A percentile compares a stretch with the other conserved stretches of the same genome.
These are phyloP conservation scores for Incumbomyces delicatus DNA, from an alignment of 2,329 filamentous ascomycete species.

Conservation along the genomic window DNA sequence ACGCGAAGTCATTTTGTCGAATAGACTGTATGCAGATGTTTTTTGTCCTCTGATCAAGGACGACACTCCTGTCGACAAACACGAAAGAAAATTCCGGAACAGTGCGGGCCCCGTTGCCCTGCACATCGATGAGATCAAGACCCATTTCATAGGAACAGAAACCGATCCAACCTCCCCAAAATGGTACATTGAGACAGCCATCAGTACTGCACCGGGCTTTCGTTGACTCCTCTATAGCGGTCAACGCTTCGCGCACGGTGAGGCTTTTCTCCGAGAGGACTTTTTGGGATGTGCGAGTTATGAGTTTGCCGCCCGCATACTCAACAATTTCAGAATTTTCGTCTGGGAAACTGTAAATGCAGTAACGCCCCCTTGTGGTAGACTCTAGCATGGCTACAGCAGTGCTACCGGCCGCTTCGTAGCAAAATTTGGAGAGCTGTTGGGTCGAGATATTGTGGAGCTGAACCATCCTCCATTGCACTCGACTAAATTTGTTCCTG, in stretches of 20 bases:
- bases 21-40: slow-evolving; percentile 59
- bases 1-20: slow-evolving; percentile 31
- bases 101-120: slow-evolving; percentile 26
- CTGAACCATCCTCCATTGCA: neutral
- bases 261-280: neutral
- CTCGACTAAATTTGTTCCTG: neutral
- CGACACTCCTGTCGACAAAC: slow-evolving; percentile 67
- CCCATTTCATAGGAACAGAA: slow-evolving; percentile 80
- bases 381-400: slow-evolving; percentile 26
- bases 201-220: slow-evolving; percentile 22
- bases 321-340: slow-evolving; percentile 14
- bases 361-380: slow-evolving; percentile 50
- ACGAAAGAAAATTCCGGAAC: slow-evolving; percentile 64
- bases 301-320: slow-evolving; percentile 2
- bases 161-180: slow-evolving; percentile 76
- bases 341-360: slow-evolving; percentile 62
- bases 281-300: neutral
- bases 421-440: slow-evolving; percentile 2
- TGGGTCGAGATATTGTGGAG: neutral
- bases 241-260: neutral
- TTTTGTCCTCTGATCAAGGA: slow-evolving; percentile 60
- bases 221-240: slow-evolving; percentile 30
- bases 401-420: neutral
- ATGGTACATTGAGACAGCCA: slow-evolving; percentile 40
- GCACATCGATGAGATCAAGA: slow-evolving; percentile 14